phyloP scores from a whole-genome alignment of 2,329 filamentous ascomycete genomes.

The Colletotrichum sp. region DNA sequence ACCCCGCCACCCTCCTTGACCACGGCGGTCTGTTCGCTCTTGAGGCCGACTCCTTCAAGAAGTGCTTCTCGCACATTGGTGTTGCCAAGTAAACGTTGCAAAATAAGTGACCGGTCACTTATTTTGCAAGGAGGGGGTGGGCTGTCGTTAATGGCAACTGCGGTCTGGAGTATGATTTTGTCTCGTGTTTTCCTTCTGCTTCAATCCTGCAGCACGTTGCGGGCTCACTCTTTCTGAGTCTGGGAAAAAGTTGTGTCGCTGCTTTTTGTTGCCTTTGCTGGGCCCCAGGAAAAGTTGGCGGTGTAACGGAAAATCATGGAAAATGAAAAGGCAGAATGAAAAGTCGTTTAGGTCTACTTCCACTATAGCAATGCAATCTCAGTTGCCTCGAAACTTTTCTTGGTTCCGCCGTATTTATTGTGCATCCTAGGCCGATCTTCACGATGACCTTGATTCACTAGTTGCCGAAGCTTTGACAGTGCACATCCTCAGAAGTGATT shows the following conservation, averaged over 20 bases:
- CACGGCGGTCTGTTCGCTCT: conserved; percentile 40
- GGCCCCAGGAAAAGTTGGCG: background rate
- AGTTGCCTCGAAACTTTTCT: background rate
- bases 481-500: too few species aligned
- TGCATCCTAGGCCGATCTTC: too few species aligned
- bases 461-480: fast-evolving
- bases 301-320: conserved; percentile 5
- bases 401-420: background rate
- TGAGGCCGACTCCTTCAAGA: conserved; percentile 40
- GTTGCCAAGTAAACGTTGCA: conserved; percentile 24
- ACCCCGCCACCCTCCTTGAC: conserved; percentile 40
- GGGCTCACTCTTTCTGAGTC: background rate
- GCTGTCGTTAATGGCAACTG: background rate
- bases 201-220: background rate
- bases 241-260: conserved; percentile 1
- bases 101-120: conserved; percentile 8
- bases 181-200: background rate
- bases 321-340: background rate
- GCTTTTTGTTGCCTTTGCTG: background rate
- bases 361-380: background rate
- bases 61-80: conserved; percentile 36
- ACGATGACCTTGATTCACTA: fast-evolving
- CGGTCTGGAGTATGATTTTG: background rate
- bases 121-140: background rate
- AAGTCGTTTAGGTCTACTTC: background rate